Conservation (phyloP, 2,329 filamentous ascomycete genomes). For the Scedosporium minutisporum region DNA sequence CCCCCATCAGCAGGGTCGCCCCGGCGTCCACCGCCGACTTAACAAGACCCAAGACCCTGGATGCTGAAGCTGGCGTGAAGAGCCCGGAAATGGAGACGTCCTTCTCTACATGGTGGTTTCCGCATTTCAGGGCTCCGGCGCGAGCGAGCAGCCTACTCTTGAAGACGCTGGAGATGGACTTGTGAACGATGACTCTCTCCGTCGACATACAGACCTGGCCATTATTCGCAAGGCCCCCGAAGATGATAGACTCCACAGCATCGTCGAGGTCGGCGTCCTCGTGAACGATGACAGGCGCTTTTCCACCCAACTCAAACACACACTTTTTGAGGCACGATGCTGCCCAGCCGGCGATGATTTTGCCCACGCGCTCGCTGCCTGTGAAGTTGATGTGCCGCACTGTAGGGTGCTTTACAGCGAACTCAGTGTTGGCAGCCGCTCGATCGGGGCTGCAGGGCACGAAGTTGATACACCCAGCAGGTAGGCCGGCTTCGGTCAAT, state of each 20-base stretch:
- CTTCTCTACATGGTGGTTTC: slow-evolving; percentile 16
- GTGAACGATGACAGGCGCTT: slow-evolving; percentile 56
- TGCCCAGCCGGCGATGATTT: slow-evolving; percentile 51
- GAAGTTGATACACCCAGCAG: slow-evolving; percentile 54
- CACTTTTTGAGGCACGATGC: slow-evolving; percentile 59
- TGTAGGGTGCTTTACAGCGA: slow-evolving; percentile 49
- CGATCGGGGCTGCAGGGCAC: slow-evolving; percentile 48
- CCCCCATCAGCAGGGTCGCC: slow-evolving; percentile 45
- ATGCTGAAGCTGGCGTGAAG: slow-evolving; percentile 14
- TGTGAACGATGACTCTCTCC: slow-evolving; percentile 43
- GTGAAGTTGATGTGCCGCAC: slow-evolving; percentile 65
- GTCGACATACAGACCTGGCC: slow-evolving; percentile 68
- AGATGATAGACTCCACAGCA: slow-evolving; percentile 47
- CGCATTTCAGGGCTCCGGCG: slow-evolving; percentile 16
- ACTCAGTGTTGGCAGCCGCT: slow-evolving; percentile 49
- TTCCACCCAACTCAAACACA: slow-evolving; percentile 61
- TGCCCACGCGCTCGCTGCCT: slow-evolving; percentile 54
- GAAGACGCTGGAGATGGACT: slow-evolving; percentile 41
- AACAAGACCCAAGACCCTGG: slow-evolving; percentile 27
- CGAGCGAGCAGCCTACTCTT: slow-evolving; percentile 20
- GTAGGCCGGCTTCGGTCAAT: slow-evolving; percentile 55
- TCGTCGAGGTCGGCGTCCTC: slow-evolving; percentile 57
- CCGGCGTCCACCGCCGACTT: slow-evolving; percentile 47
- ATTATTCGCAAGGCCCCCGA: slow-evolving; percentile 51
- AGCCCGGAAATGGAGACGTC: slow-evolving; percentile 18